Evolutionary conservation across 306 rosid species (phyloP).

Genomic region (Dryas drummondii): DNA sequence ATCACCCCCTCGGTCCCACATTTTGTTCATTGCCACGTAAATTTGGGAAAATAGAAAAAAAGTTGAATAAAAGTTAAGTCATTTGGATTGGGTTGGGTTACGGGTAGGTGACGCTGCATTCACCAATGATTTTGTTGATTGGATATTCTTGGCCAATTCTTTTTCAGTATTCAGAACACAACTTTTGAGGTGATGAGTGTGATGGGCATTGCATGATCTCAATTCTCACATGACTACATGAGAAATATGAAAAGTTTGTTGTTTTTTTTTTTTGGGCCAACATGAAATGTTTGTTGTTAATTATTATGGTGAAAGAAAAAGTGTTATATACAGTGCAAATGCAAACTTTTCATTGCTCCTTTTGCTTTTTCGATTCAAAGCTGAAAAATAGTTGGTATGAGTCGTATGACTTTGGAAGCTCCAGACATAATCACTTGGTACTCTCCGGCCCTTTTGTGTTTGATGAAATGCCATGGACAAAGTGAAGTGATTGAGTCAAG

Average conservation of each 20-base stretch:
- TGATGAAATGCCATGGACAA: too few relatives aligned
- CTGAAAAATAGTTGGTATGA: not conserved
- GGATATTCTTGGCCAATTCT: not conserved
- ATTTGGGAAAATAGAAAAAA: not conserved
- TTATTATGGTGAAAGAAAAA: not conserved
- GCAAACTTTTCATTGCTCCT: not conserved
- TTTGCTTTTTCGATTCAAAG: not conserved
- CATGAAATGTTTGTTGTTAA: not conserved
- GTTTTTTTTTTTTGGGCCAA: not conserved
- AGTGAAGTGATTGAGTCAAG: too few relatives aligned
- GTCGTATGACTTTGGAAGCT: slow-evolving; percentile 7
- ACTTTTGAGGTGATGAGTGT: not conserved
- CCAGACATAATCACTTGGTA: not conserved
- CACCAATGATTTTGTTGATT: not conserved
- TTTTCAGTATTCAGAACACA: not conserved
- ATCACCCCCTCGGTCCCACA: not conserved
- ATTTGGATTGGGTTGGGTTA: too few relatives aligned
- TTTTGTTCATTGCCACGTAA: not conserved
- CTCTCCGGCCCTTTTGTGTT: too few relatives aligned
- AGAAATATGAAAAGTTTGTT: not conserved
- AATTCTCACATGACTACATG: not conserved
- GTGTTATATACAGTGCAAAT: not conserved
- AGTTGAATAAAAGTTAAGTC: too few relatives aligned
- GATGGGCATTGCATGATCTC: too few relatives aligned
- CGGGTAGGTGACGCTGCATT: not conserved